Percentiles rank a stretch among this genome's conserved stretches.
Conservation (phyloP, 176 grass and related monocot genomes). For the Ampelocalamus luodianensis region DNA sequence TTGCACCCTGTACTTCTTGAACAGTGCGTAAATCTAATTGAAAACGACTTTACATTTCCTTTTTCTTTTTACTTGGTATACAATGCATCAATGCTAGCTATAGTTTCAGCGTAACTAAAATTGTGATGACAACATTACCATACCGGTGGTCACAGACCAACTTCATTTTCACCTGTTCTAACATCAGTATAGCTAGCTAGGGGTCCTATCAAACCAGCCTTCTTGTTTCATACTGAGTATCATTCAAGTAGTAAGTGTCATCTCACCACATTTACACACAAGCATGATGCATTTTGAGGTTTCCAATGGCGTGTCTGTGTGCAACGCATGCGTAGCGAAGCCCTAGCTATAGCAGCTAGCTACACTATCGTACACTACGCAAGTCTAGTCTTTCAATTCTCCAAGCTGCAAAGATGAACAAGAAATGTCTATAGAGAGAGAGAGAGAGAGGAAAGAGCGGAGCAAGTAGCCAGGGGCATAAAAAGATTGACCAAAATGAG, state of each 20-base stretch:
- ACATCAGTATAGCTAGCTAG: not conserved
- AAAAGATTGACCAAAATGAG: constrained; percentile 15
- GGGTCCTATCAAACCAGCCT: not conserved
- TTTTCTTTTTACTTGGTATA: not conserved
- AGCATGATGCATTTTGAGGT: not conserved
- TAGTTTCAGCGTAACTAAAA: not conserved
- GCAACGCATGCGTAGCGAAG: constrained; percentile 12
- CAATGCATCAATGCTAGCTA: not conserved
- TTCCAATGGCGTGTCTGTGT: not conserved
- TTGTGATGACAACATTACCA: not conserved
- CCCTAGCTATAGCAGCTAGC: not conserved
- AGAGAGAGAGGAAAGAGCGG: not conserved
- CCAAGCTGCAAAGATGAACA: not conserved
- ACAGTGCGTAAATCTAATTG: not conserved
- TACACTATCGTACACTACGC: not conserved
- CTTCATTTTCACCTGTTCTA: not conserved
- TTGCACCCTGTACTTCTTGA: not conserved
- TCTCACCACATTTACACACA: constrained; percentile 47
- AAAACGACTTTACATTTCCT: not conserved
- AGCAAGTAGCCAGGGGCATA: not conserved
- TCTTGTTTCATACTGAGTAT: not conserved
- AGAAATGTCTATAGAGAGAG: not conserved
- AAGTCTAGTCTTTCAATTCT: not conserved
- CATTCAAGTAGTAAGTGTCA: constrained; percentile 30
- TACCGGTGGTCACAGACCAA: not conserved